Evolutionary conservation across 2,329 filamentous ascomycete species (phyloP).

Genomic region (Anthostomella pinea): DNA sequence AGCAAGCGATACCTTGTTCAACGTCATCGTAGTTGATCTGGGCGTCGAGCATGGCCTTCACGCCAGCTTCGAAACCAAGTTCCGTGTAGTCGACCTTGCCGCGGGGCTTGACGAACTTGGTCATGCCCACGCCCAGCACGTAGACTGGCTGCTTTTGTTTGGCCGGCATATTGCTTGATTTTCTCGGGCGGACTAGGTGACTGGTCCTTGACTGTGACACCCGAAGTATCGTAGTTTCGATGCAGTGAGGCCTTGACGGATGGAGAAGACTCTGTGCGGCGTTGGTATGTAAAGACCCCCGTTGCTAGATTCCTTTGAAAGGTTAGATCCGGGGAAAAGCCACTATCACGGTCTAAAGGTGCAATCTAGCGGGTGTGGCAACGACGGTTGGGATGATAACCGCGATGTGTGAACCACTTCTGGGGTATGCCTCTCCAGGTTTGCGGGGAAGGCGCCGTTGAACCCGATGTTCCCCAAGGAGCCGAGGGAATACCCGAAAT

Average conservation of each 20-base stretch:
- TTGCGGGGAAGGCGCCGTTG: not conserved
- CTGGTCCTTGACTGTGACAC: not conserved
- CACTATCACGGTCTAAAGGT: not conserved
- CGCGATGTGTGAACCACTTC: slow-evolving; percentile 1
- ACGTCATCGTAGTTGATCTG: slow-evolving; percentile 97
- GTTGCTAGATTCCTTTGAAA: no score
- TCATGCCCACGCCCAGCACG: slow-evolving; percentile 97
- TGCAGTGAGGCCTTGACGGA: not conserved
- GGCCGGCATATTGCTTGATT: slow-evolving; percentile 41
- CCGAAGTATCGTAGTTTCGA: not conserved
- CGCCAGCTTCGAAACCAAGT: slow-evolving; percentile 85
- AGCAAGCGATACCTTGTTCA: slow-evolving; percentile 93
- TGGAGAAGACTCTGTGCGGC: no score
- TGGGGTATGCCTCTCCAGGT: not conserved
- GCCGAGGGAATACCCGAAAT: slow-evolving; percentile 17
- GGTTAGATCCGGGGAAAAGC: slow-evolving; percentile 2
- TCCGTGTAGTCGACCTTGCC: slow-evolving; percentile 94
- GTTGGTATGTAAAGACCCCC: no score
- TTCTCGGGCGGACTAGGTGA: not conserved
- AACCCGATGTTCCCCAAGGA: not conserved
- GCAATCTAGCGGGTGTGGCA: not conserved
- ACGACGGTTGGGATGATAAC: not conserved
- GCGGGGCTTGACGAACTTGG: slow-evolving; percentile 96
- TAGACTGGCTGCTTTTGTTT: slow-evolving; percentile 62
- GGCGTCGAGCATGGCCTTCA: slow-evolving; percentile 82